Evolutionary conservation across 2,329 filamentous ascomycete species (phyloP).

Genomic region (Penicillium janthinellum): DNA sequence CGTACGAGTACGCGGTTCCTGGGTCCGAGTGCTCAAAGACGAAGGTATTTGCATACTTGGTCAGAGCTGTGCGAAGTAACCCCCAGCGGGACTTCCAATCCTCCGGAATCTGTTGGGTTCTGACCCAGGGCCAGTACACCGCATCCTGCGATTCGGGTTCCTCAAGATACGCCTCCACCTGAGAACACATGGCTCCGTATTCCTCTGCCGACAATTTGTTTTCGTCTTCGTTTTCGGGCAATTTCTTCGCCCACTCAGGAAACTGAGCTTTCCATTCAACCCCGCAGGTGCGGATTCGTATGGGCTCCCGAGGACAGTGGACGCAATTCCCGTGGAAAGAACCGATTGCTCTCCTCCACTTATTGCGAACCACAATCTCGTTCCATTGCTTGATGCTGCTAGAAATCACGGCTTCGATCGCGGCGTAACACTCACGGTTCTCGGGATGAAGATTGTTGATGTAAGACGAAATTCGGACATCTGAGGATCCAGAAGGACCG

Average conservation of each 20-base stretch:
- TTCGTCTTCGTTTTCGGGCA: neutral
- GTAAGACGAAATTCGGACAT: neutral
- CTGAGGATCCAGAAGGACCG: slow-evolving; percentile 7
- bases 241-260: slow-evolving; percentile 4
- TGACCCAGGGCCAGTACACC: slow-evolving; percentile 7
- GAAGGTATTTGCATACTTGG: neutral
- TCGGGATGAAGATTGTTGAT: neutral
- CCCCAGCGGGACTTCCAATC: neutral
- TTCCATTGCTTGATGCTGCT: neutral
- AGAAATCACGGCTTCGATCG: neutral
- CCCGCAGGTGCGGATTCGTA: slow-evolving; percentile 9
- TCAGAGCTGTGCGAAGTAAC: neutral
- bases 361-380: neutral
- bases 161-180: slow-evolving; percentile 5
- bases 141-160: slow-evolving; percentile 10
- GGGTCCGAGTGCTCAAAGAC: slow-evolving; percentile 18
- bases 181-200: slow-evolving; percentile 8
- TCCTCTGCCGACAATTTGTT: slow-evolving; percentile 8
- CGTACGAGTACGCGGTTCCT: slow-evolving; percentile 15
- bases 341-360: neutral
- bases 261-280: slow-evolving; percentile 12
- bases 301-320: neutral
- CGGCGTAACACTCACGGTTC: neutral
- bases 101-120: slow-evolving; percentile 1
- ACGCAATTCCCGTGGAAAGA: neutral